A percentile compares a stretch with the other conserved stretches of the same genome.
Evolutionary conservation across 2,329 filamentous ascomycete species (phyloP).

Genomic region (Pseudogymnoascus sp.): DNA sequence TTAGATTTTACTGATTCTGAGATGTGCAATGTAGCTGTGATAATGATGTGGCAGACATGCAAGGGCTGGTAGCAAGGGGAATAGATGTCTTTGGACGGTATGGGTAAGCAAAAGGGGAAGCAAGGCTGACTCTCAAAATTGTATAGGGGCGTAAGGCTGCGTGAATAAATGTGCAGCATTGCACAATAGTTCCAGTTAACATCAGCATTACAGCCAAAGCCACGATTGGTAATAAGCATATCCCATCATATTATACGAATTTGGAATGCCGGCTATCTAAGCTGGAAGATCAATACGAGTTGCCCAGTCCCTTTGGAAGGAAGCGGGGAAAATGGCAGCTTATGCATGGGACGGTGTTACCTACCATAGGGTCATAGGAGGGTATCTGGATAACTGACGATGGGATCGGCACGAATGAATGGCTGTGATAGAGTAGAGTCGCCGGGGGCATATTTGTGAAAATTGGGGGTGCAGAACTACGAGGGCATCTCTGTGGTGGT

Average conservation of each 20-base stretch:
- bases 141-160: neutral
- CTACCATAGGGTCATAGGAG: neutral
- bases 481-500: neutral
- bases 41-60: neutral
- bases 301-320: neutral
- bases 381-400: neutral
- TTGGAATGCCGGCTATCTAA: neutral
- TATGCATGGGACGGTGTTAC: neutral
- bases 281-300: neutral
- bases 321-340: neutral
- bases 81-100: neutral
- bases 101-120: neutral
- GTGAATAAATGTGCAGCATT: neutral
- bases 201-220: too few species aligned
- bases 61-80: neutral
- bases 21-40: neutral
- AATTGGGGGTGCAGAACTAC: conserved; percentile 2
- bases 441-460: neutral
- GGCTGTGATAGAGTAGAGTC: neutral
- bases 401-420: conserved; percentile 2
- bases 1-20: neutral
- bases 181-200: neutral
- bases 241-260: neutral
- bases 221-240: neutral
- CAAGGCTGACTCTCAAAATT: neutral